Conservation (phyloP, 352 stramenopile genomes). For the Phytophthora kernoviae region DNA sequence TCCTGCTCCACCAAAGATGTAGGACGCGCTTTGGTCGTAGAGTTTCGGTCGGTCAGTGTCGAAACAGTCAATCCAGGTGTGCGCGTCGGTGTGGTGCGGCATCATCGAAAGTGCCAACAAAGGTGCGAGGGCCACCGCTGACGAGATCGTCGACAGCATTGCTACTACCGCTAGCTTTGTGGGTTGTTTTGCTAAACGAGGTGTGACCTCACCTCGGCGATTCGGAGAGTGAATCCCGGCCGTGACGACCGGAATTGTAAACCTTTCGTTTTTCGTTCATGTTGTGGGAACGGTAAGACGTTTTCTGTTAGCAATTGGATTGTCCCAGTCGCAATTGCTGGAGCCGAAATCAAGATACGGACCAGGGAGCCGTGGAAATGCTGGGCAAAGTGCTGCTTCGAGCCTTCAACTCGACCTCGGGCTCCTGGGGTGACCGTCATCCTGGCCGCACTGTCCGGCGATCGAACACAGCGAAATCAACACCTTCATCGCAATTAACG, state of each 20-base stretch:
- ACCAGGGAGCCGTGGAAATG: not conserved
- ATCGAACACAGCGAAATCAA: too few relatives aligned
- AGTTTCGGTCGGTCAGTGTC: slow-evolving; percentile 60
- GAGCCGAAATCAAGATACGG: not conserved
- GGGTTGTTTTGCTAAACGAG: not conserved
- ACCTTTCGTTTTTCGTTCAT: slow-evolving; percentile 18
- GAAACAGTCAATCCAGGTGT: slow-evolving; percentile 68
- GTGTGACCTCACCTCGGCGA: slow-evolving; percentile 9
- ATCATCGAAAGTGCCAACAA: slow-evolving; percentile 16
- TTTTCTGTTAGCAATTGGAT: slow-evolving; percentile 7
- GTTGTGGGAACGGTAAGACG: slow-evolving; percentile 14
- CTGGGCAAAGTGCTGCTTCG: slow-evolving; percentile 1
- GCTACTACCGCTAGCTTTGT: slow-evolving; percentile 1
- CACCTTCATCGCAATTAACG: too few relatives aligned
- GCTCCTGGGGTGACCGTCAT: too few relatives aligned
- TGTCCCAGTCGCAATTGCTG: slow-evolving; percentile 1
- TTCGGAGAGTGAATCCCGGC: slow-evolving; percentile 18
- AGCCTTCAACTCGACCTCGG: not conserved
- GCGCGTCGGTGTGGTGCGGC: slow-evolving; percentile 33
- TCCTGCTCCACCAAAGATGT: slow-evolving; percentile 71
- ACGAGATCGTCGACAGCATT: slow-evolving; percentile 24
- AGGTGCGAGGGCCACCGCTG: slow-evolving; percentile 7
- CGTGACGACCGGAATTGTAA: not conserved
- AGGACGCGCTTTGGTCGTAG: slow-evolving; percentile 65
- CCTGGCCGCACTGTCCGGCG: too few relatives aligned